Conservation (phyloP, 1,139 yeast species). For the Diutina mesorugosa region DNA sequence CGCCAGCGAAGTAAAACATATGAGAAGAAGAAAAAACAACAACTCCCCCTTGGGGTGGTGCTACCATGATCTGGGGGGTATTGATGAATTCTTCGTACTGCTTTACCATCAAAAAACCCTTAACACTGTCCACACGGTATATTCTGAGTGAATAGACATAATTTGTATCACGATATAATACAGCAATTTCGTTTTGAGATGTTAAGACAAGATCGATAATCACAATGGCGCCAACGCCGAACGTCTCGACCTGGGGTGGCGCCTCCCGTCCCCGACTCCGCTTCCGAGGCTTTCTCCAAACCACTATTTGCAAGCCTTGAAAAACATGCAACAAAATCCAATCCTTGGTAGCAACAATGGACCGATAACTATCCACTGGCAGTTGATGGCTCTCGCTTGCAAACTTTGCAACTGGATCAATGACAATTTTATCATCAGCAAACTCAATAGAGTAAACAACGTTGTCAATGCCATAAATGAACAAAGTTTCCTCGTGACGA, state of each 20-base stretch:
- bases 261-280: background rate
- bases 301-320: background rate
- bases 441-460: background rate
- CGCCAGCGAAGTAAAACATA: slow-evolving; percentile 20
- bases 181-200: slow-evolving; percentile 10
- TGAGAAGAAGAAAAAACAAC: slow-evolving; percentile 17
- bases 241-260: slow-evolving; percentile 5
- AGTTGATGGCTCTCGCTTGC: background rate
- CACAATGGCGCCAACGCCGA: slow-evolving; percentile 17
- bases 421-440: background rate
- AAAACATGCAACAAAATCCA: background rate
- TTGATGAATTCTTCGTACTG: slow-evolving; percentile 24
- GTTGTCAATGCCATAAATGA: background rate
- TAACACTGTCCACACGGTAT: slow-evolving; percentile 10
- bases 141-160: slow-evolving; percentile 20
- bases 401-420: background rate
- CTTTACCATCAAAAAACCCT: slow-evolving; percentile 7
- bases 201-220: slow-evolving; percentile 14
- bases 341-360: background rate
- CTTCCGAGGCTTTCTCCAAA: background rate
- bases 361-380: background rate
- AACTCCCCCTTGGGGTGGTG: slow-evolving; percentile 16
- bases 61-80: slow-evolving; percentile 18
- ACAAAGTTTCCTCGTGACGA: background rate
- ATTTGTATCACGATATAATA: slow-evolving; percentile 24